Evolutionary conservation across 1,284 basidiomycete genomes (phyloP).

Genomic region (Takashimella tepidaria): DNA sequence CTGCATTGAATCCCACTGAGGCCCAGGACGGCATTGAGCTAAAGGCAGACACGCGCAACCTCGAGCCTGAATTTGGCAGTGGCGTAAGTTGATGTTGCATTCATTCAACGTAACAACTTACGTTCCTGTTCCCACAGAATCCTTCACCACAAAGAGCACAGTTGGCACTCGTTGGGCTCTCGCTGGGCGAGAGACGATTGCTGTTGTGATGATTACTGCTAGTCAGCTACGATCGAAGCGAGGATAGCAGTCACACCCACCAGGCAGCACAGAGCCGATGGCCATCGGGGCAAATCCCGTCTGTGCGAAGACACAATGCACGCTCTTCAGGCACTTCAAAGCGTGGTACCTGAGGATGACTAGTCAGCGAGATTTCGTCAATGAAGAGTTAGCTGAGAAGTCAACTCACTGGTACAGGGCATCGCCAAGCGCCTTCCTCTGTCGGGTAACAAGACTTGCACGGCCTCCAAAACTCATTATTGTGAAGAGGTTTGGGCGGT

Average conservation of each 20-base stretch:
- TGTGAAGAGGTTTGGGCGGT: conserved; percentile 9
- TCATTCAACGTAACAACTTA: background rate
- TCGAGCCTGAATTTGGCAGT: background rate
- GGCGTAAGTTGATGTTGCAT: too few relatives aligned
- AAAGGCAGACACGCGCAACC: background rate
- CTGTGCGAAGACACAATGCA: conserved; percentile 12
- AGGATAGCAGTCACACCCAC: background rate
- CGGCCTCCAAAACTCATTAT: conserved; percentile 18
- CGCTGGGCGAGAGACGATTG: conserved; percentile 16
- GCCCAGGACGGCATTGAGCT: conserved; percentile 11
- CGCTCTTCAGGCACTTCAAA: conserved; percentile 18
- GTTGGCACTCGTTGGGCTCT: conserved; percentile 10
- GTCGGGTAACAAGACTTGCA: conserved; percentile 19
- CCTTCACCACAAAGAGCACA: conserved; percentile 24
- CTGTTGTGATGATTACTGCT: conserved; percentile 9
- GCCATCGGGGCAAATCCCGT: conserved; percentile 19
- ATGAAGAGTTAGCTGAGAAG: background rate
- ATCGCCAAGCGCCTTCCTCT: conserved; percentile 17
- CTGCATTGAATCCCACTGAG: conserved; percentile 8
- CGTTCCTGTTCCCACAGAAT: conserved; percentile 15
- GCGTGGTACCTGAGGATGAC: conserved; percentile 16
- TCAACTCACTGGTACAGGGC: conserved; percentile 17
- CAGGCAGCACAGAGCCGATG: conserved; percentile 22
- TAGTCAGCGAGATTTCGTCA: background rate
- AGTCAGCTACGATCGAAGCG: too few relatives aligned